Base-by-base conservation (phyloP, 305 asterid genomes). In the Fraxinus xanthoxyloides region DNA sequence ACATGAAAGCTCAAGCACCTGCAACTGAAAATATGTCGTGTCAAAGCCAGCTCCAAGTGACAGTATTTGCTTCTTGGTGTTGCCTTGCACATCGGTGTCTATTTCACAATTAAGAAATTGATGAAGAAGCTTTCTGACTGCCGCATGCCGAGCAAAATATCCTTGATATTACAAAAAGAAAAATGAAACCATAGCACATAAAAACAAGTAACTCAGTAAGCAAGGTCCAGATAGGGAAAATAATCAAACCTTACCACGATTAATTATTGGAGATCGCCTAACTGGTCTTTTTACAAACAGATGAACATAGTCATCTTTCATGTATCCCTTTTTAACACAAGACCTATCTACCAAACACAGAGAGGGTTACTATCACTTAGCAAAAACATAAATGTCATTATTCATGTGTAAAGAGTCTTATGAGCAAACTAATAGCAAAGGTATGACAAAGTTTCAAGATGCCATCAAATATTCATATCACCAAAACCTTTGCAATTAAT, bases 41-140 rank as follows among this genome's bases (percentile, higher is more conserved):
- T 96, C 99, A 82, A 93, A 96, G 84, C 98, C 99, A 90, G 98
- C 99, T 59, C 98, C 98, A 56, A 96, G 93, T 7, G 98, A 96
- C 81, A 94, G 61, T 81, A 94, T 90, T 89, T 94, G 99, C 91
- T 96, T 94, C 92, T 86, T 93, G 69, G 77, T 59, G 32, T 65
- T 79, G 83, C 85, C 89, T 84, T 82, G 87, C 78, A 77, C 90
- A 79, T 85, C 87, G 35, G 38, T 76, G 77, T 84, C 86, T 15
- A 72, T 43, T 72, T 84, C 89, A 84, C 90, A 82, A 83, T 92
- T 92, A 76, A 96, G 97, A 88, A 96, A 96, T 77, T 96, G 91
- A 85, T 89, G 73, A 32, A 96, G 93, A 83, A 96, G 88, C 90
- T 96, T 96, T 85, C 93, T 86, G 12, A 94, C 85, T 43, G 93